Evolutionary conservation across 2,329 filamentous ascomycete species (phyloP).

Genomic region (Cladophialophora exuberans): DNA sequence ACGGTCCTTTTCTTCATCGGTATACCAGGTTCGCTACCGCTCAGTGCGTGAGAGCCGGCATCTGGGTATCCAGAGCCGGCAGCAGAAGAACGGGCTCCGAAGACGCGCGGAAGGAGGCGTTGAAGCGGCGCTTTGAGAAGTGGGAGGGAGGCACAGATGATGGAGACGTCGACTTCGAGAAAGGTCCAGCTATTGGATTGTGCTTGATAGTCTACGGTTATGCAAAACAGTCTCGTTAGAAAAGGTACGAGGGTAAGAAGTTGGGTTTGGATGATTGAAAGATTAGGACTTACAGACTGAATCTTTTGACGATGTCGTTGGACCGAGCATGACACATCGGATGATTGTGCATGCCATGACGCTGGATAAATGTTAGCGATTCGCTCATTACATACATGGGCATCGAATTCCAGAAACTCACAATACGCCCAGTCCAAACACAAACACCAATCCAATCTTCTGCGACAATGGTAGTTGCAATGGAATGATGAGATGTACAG

Average conservation of each 20-base stretch:
- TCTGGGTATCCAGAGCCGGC: constrained; percentile 1
- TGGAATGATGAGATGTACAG: constrained; percentile 28
- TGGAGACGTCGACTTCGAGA: constrained; percentile 18
- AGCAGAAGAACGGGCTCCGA: constrained; percentile 32
- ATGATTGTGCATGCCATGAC: constrained; percentile 22
- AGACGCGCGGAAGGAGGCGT: constrained; percentile 46
- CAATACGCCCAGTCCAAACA: constrained; percentile 36
- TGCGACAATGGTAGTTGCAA: constrained; percentile 33
- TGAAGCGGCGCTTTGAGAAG: constrained; percentile 46
- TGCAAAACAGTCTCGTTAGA: background rate
- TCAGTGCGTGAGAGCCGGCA: background rate
- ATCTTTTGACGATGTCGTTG: constrained; percentile 9
- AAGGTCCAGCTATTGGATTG: constrained; percentile 20
- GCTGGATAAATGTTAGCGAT: constrained; percentile 4
- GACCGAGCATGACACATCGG: constrained; percentile 14
- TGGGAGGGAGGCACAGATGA: constrained; percentile 40
- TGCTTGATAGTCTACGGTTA: constrained; percentile 15
- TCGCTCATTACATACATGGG: background rate
- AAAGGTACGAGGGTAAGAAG: background rate
- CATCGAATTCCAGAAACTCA: constrained; percentile 19
- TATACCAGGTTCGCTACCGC: background rate
- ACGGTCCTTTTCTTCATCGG: background rate
- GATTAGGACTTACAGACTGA: constrained; percentile 14
- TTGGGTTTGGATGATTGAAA: background rate
- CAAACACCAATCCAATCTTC: constrained; percentile 30